Evolutionary conservation across 1,284 basidiomycete genomes (phyloP).

Genomic region (Acaromyces ingoldii): DNA sequence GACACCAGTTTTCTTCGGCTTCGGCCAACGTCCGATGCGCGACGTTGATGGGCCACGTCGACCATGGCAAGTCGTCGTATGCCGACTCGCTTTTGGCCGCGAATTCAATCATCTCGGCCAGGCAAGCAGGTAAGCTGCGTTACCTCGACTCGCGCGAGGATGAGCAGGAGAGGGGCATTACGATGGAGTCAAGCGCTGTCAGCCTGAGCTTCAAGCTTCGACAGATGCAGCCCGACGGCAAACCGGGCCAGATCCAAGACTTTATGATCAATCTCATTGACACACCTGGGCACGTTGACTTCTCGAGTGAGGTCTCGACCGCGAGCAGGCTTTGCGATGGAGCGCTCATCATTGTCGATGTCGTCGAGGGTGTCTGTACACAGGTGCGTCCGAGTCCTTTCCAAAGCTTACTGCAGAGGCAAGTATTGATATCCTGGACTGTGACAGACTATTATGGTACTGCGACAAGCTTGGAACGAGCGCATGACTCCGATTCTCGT

Average conservation of each 20-base stretch:
- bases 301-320: slow-evolving; percentile 92
- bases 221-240: slow-evolving; percentile 24
- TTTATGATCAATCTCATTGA: slow-evolving; percentile 93
- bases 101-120: slow-evolving; percentile 91
- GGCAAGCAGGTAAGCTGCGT: slow-evolving; percentile 92
- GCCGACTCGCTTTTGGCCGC: slow-evolving; percentile 93
- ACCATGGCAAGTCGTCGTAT: slow-evolving; percentile 59
- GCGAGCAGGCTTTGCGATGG: slow-evolving; percentile 92
- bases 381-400: slow-evolving; percentile 57
- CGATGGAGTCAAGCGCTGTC: slow-evolving; percentile 94
- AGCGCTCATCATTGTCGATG: slow-evolving; percentile 92
- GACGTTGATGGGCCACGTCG: slow-evolving; percentile 50
- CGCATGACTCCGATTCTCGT: slow-evolving; percentile 83
- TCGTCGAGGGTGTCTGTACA: slow-evolving; percentile 96
- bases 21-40: slow-evolving; percentile 48
- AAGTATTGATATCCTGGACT: too few species aligned
- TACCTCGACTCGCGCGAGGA: slow-evolving; percentile 95
- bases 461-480: slow-evolving; percentile 92
- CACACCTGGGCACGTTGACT: slow-evolving; percentile 98
- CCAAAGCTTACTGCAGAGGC: too few species aligned
- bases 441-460: slow-evolving; percentile 77
- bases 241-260: slow-evolving; percentile 53
- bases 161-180: slow-evolving; percentile 95
- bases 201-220: slow-evolving; percentile 47
- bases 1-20: slow-evolving; percentile 8